Conservation (phyloP, 441 rosid species). For the Aquilaria agallochum region DNA sequence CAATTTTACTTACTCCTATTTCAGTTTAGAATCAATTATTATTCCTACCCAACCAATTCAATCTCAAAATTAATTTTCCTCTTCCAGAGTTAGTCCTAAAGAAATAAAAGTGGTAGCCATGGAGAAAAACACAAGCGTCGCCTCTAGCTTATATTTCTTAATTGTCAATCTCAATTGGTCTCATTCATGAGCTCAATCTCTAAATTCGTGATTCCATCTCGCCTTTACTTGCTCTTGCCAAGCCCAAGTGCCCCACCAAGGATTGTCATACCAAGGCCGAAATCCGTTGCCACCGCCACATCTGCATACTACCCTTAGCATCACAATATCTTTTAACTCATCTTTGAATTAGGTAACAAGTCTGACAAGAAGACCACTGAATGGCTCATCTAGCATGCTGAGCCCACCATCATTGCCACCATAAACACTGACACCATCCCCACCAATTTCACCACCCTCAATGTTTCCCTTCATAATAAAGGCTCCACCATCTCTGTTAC, state of each 20-base stretch:
- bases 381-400: constrained; percentile 55
- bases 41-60: too few species aligned
- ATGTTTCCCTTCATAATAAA: constrained; percentile 50
- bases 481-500: constrained; percentile 50
- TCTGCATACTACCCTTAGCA: constrained; percentile 44
- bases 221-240: neutral
- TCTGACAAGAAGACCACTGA: constrained; percentile 51
- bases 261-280: constrained; percentile 57
- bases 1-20: too few species aligned
- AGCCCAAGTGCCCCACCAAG: constrained; percentile 31
- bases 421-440: constrained; percentile 59
- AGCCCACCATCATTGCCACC: constrained; percentile 48
- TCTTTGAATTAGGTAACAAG: constrained; percentile 43
- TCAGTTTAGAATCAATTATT: too few species aligned
- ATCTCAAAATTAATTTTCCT: too few species aligned
- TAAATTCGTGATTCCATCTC: constrained; percentile 12
- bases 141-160: neutral
- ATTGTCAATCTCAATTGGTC: constrained; percentile 7
- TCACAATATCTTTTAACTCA: constrained; percentile 47
- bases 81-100: neutral
- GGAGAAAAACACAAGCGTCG: constrained; percentile 20
- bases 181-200: constrained; percentile 39
- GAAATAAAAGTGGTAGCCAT: constrained; percentile 8
- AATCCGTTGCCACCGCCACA: constrained; percentile 40
- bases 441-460: constrained; percentile 64